Evolutionary conservation across 2,329 filamentous ascomycete genomes (phyloP).

Genomic region (Curvularia hawaiiensis): DNA sequence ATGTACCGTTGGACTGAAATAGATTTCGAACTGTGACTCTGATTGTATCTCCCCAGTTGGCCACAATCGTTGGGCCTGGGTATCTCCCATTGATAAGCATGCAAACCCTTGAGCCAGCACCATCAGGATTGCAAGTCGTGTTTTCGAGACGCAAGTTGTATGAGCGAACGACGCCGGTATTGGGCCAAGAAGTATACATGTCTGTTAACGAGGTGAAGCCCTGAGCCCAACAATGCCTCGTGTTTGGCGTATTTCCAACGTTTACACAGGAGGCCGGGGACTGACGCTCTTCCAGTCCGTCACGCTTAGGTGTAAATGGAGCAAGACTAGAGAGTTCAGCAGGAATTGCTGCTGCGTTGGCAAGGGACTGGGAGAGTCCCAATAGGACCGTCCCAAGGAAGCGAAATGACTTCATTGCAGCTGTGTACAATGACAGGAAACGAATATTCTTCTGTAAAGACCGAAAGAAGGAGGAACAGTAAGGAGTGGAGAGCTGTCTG

Average conservation of each 20-base stretch:
- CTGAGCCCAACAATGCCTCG: slow-evolving; percentile 47
- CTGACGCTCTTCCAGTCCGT: slow-evolving; percentile 27
- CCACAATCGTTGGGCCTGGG: slow-evolving; percentile 66
- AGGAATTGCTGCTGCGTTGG: slow-evolving; percentile 25
- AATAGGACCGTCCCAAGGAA: slow-evolving; percentile 27
- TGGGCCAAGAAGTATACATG: slow-evolving; percentile 48
- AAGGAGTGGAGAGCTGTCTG: neutral
- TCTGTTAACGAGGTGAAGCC: slow-evolving; percentile 50
- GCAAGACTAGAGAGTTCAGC: slow-evolving; percentile 21
- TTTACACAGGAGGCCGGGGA: slow-evolving; percentile 10
- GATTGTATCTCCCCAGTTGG: slow-evolving; percentile 49
- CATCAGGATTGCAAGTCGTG: slow-evolving; percentile 50
- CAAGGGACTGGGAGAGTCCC: slow-evolving; percentile 21
- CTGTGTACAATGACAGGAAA: neutral
- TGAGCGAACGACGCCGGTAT: slow-evolving; percentile 38
- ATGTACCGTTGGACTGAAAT: slow-evolving; percentile 62
- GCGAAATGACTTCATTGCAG: slow-evolving; percentile 32
- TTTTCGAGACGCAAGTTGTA: slow-evolving; percentile 50
- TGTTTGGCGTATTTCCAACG: slow-evolving; percentile 46
- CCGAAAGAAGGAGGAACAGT: slow-evolving; percentile 3
- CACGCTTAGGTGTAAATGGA: slow-evolving; percentile 12
- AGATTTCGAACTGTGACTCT: slow-evolving; percentile 58
- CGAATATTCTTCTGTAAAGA: slow-evolving; percentile 12
- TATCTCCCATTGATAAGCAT: slow-evolving; percentile 56
- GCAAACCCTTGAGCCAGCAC: slow-evolving; percentile 41